Conservation (phyloP, 148 eudicot species). For the Pouteria glomerata region DNA sequence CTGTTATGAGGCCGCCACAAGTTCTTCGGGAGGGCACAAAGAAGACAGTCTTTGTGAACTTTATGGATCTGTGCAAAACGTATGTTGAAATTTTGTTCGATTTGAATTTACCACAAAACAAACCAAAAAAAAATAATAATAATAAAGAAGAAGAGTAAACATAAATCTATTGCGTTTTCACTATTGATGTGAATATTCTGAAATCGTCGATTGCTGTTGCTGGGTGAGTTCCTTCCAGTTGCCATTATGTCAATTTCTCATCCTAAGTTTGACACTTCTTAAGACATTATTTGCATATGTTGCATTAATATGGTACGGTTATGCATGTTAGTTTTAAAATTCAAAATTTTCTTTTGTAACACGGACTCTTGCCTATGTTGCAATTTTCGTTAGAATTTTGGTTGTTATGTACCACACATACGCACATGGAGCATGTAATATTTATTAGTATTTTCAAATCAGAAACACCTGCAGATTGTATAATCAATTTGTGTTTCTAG, state of each 20-base stretch:
- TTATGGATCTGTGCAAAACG: slow-evolving; percentile 41
- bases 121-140: not conserved
- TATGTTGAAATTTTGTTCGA: slow-evolving; percentile 11
- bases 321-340: not conserved
- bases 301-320: not conserved
- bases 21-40: slow-evolving; percentile 41
- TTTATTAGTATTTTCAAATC: not conserved
- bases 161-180: not conserved
- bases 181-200: not conserved
- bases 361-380: not conserved
- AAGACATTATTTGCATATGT: not conserved
- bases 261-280: not conserved
- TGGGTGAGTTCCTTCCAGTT: not conserved
- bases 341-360: not conserved
- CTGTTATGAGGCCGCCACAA: slow-evolving; percentile 46
- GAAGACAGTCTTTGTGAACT: slow-evolving; percentile 37
- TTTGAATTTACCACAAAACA: not conserved
- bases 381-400: not conserved
- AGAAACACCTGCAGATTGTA: not conserved
- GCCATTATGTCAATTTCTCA: too few relatives aligned
- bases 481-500: too few relatives aligned
- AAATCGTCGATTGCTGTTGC: not conserved
- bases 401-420: not conserved
- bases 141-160: not conserved
- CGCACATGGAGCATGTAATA: not conserved